phyloP scores from a whole-genome alignment of 1,284 basidiomycete genomes.

The Leccinum pachyderme region DNA sequence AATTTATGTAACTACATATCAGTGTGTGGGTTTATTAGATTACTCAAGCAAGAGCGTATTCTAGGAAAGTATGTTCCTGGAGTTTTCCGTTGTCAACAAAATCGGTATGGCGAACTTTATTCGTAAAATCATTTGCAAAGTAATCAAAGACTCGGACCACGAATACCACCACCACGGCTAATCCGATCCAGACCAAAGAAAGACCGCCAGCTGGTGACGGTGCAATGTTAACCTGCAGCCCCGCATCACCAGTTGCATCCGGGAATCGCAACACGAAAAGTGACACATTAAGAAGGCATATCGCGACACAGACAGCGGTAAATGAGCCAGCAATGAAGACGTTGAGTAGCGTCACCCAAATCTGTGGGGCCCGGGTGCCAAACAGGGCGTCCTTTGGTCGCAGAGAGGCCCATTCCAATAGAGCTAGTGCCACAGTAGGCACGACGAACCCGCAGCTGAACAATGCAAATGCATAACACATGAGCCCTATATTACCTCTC shows the following conservation, averaged over 20 bases:
- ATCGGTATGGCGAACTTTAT: neutral
- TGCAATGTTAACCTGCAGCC: neutral
- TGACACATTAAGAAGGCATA: constrained; percentile 5
- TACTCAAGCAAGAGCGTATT: neutral
- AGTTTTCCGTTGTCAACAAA: neutral
- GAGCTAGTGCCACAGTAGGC: constrained; percentile 7
- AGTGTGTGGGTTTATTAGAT: too few species aligned
- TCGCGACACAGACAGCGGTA: constrained; percentile 2
- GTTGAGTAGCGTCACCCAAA: constrained; percentile 1
- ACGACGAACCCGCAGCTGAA: constrained; percentile 15
- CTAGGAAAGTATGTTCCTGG: neutral
- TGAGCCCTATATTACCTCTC: constrained; percentile 12
- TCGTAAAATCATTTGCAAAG: neutral
- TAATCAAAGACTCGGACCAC: neutral
- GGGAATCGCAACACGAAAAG: constrained; percentile 1
- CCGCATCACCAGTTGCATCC: neutral
- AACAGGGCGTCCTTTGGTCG: constrained; percentile 11
- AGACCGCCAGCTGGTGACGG: neutral
- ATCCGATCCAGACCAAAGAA: neutral
- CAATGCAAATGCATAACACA: constrained; percentile 16
- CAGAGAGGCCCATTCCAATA: constrained; percentile 12
- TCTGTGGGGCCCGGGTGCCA: neutral
- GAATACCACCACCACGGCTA: neutral
- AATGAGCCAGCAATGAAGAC: neutral
- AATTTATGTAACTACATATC: too few species aligned